Evolutionary conservation across 495 filamentous ascomycete genomes (phyloP).

Genomic region (Patellaria atrata): DNA sequence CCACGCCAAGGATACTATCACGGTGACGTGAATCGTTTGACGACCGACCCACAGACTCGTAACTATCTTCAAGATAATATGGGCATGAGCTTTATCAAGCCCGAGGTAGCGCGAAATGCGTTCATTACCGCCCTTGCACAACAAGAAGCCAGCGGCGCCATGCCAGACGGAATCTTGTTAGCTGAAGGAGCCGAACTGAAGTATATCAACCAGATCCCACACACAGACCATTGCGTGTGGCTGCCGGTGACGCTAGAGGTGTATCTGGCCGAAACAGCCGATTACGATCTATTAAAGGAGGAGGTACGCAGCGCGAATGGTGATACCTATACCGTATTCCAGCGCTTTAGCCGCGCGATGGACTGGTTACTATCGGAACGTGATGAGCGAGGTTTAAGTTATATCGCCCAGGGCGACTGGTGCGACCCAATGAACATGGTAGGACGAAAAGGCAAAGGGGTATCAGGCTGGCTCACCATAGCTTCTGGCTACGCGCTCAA

Average conservation of each 20-base stretch:
- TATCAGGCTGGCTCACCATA: constrained; percentile 43
- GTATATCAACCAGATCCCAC: constrained; percentile 45
- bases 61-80: constrained; percentile 47
- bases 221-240: constrained; percentile 46
- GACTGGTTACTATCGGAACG: constrained; percentile 36
- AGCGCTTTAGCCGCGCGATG: constrained; percentile 39
- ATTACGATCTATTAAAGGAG: constrained; percentile 36
- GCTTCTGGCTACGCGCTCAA: constrained; percentile 37
- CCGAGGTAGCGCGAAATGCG: constrained; percentile 32
- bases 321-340: constrained; percentile 35
- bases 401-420: constrained; percentile 44
- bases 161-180: constrained; percentile 42
- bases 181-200: constrained; percentile 40
- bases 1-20: constrained; percentile 43
- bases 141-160: constrained; percentile 38
- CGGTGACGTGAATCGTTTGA: constrained; percentile 42
- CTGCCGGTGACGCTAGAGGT: constrained; percentile 38
- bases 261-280: constrained; percentile 39
- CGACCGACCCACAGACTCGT: constrained; percentile 42
- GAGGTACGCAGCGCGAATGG: constrained; percentile 29
- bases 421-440: constrained; percentile 49
- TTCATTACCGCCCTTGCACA: constrained; percentile 36
- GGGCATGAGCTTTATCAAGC: constrained; percentile 45
- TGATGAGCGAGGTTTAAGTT: constrained; percentile 39
- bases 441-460: constrained; percentile 39